Conservation (phyloP, 164 flowering plant genomes). For the Buxus sempervirens region DNA sequence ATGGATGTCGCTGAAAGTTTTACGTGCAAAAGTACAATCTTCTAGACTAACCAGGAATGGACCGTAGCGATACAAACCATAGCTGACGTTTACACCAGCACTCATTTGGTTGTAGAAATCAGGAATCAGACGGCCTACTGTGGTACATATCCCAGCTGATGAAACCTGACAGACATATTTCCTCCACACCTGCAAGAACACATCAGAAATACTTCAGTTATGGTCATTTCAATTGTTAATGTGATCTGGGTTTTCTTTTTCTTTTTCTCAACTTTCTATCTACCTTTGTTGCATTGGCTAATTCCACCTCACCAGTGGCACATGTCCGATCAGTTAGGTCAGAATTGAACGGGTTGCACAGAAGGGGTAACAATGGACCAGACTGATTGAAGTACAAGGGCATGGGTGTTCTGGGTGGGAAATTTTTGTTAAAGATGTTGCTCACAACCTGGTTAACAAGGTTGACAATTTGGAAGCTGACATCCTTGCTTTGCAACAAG, state of each 20-base stretch:
- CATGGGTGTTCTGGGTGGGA: slow-evolving; percentile 29
- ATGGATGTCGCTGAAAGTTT: slow-evolving; percentile 34
- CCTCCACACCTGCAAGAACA: slow-evolving; percentile 40
- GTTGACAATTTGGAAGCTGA: slow-evolving; percentile 40
- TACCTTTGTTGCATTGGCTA: slow-evolving; percentile 54
- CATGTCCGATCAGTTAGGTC: slow-evolving; percentile 43
- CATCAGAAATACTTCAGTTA: not conserved
- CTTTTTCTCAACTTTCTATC: no score
- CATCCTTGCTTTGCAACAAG: slow-evolving; percentile 42
- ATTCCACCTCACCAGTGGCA: slow-evolving; percentile 42
- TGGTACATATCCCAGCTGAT: slow-evolving; percentile 32
- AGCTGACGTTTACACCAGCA: slow-evolving; percentile 35
- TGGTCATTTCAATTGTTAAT: not conserved
- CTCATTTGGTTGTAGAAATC: slow-evolving; percentile 37
- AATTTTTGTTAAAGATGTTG: slow-evolving; percentile 53
- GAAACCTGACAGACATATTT: slow-evolving; percentile 47
- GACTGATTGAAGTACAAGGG: slow-evolving; percentile 55
- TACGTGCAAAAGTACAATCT: slow-evolving; percentile 53
- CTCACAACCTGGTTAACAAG: slow-evolving; percentile 45
- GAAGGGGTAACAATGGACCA: slow-evolving; percentile 54
- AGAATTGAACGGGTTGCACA: slow-evolving; percentile 50
- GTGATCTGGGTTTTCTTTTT: not conserved
- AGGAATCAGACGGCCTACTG: slow-evolving; percentile 54
- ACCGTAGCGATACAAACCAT: slow-evolving; percentile 28
- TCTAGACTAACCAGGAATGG: slow-evolving; percentile 44